Percentiles rank a stretch among this genome's conserved stretches.
Evolutionary conservation across 2,329 filamentous ascomycete species (phyloP).

Genomic region (Tolypocladium inflatum): DNA sequence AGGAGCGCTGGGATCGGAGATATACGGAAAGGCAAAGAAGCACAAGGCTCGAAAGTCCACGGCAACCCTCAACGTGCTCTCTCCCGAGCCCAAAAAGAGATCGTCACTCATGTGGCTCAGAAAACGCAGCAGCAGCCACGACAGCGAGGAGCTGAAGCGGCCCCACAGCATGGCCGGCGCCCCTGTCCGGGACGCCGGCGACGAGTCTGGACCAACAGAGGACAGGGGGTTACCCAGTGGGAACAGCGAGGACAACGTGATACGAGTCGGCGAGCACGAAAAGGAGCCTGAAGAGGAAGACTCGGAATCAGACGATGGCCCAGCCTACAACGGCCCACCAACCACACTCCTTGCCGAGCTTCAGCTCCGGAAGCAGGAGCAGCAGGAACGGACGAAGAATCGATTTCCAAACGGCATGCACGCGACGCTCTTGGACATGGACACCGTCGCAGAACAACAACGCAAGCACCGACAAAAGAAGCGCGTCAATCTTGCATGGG

Average conservation of each 20-base stretch:
- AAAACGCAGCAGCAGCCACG: constrained; percentile 24
- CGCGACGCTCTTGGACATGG: constrained; percentile 80
- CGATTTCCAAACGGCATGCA: constrained; percentile 69
- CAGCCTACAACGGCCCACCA: constrained; percentile 59
- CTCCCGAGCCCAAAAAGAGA: constrained; percentile 31
- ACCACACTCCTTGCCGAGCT: constrained; percentile 90
- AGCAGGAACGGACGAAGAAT: constrained; percentile 64
- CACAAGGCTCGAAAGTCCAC: constrained; percentile 26
- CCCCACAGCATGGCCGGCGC: constrained; percentile 8
- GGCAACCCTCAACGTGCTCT: constrained; percentile 12
- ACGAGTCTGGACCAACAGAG: constrained; percentile 7
- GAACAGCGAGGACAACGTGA: constrained; percentile 5
- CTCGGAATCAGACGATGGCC: constrained; percentile 32
- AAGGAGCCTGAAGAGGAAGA: constrained; percentile 30
- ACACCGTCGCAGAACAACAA: constrained; percentile 81
- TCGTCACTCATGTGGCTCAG: constrained; percentile 40
- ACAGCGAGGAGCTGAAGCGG: constrained; percentile 17
- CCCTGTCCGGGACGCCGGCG: constrained; percentile 15
- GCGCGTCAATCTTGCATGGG: constrained; percentile 84
- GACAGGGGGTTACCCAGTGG: constrained; percentile 1
- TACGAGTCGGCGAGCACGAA: constrained; percentile 13
- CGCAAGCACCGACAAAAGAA: constrained; percentile 63
- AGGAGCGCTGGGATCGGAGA: constrained; percentile 63
- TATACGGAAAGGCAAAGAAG: constrained; percentile 57
- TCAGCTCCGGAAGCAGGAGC: constrained; percentile 81